A percentile compares a stretch with the other conserved stretches of the same genome.
Evolutionary conservation across 2,329 filamentous ascomycete species (phyloP).

Genomic region (Amphichorda felina): DNA sequence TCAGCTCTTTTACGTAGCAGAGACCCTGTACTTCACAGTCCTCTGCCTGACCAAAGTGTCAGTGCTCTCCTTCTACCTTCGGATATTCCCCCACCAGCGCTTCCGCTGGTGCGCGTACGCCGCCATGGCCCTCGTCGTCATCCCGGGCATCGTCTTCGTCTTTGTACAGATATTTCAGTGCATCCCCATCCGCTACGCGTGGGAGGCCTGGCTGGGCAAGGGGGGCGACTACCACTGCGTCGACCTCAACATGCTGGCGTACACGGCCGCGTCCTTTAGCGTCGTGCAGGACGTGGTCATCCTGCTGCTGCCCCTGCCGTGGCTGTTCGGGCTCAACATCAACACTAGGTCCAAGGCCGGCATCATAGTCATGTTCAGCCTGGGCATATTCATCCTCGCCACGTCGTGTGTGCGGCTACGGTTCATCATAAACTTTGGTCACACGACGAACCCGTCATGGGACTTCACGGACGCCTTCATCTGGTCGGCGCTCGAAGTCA

Average conservation of each 20-base stretch:
- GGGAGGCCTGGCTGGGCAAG: conserved; percentile 10
- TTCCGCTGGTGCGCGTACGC: conserved; percentile 21
- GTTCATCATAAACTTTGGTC: conserved; percentile 18
- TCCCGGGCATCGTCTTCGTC: conserved; percentile 21
- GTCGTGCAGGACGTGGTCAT: conserved; percentile 33
- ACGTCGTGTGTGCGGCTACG: conserved; percentile 22
- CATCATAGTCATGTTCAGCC: conserved; percentile 28
- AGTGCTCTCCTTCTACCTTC: conserved; percentile 24
- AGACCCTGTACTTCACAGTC: conserved; percentile 22
- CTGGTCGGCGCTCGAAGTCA: conserved; percentile 30
- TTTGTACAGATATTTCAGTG: conserved; percentile 30
- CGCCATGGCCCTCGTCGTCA: conserved; percentile 18
- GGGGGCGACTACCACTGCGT: conserved; percentile 8
- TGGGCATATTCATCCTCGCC: conserved; percentile 27
- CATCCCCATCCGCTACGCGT: conserved; percentile 20
- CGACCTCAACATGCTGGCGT: conserved; percentile 18
- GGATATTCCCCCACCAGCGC: conserved; percentile 18
- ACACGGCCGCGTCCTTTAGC: conserved; percentile 30
- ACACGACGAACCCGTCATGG: conserved; percentile 25
- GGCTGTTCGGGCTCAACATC: conserved; percentile 23
- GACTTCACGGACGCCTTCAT: conserved; percentile 27
- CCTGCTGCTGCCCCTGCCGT: conserved; percentile 28
- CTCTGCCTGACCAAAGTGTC: conserved; percentile 26
- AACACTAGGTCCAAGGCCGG: conserved; percentile 29
- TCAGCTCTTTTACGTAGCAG: conserved; percentile 17